A percentile compares a stretch with the other conserved stretches of the same genome.
These are phyloP conservation scores for Globisporangium recalcitrans DNA, from an alignment of 352 stramenopile genomes.

Conservation along the genomic window DNA sequence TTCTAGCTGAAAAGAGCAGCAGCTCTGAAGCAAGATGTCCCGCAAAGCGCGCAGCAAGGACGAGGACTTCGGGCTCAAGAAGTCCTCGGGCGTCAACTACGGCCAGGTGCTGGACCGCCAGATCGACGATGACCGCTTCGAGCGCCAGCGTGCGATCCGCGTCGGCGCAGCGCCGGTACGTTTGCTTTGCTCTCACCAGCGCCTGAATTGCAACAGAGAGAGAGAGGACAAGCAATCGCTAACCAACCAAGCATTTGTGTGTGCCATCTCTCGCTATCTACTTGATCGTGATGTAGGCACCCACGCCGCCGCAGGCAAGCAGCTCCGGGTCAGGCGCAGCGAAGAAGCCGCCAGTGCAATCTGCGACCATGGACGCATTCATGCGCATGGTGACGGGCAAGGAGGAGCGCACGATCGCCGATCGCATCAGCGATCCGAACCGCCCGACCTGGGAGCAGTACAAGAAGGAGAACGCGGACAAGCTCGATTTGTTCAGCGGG, in stretches of 20 bases:
- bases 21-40: constrained; percentile 15
- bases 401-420: constrained; percentile 91
- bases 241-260: not conserved
- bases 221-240: not conserved
- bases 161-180: constrained; percentile 31
- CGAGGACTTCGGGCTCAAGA: constrained; percentile 68
- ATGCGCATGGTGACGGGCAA: constrained; percentile 92
- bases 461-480: constrained; percentile 95
- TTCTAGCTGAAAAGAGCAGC: too few relatives aligned
- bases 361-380: constrained; percentile 91
- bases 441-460: constrained; percentile 95
- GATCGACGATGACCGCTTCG: constrained; percentile 81
- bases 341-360: constrained; percentile 33
- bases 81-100: constrained; percentile 82
- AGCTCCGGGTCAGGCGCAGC: not conserved
- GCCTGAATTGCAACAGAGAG: not conserved
- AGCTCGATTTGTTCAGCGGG: constrained; percentile 78
- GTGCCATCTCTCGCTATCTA: not conserved
- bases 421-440: constrained; percentile 92
- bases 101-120: constrained; percentile 72
- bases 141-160: constrained; percentile 60
- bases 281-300: constrained; percentile 5
- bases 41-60: constrained; percentile 25
- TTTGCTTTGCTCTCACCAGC: not conserved
- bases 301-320: not conserved